Percentiles rank a stretch among this genome's conserved stretches.
Evolutionary conservation across 805 yeast genomes (phyloP).

Genomic region (Candida coquimbonensis): DNA sequence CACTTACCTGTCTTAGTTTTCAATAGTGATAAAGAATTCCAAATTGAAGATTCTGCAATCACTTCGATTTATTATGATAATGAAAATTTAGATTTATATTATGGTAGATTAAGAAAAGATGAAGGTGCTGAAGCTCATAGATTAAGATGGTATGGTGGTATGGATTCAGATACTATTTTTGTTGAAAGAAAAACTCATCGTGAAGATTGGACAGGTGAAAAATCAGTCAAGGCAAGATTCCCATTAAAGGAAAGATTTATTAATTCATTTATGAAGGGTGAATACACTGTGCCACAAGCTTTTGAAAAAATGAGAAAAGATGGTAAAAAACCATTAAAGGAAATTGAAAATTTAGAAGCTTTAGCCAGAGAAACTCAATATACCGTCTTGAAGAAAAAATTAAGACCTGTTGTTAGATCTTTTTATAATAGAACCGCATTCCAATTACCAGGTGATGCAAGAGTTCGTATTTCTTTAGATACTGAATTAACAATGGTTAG

Average conservation of each 20-base stretch:
- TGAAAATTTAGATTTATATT: conserved; percentile 79
- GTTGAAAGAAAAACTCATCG: conserved; percentile 97
- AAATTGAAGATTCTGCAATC: conserved; percentile 89
- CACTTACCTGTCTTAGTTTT: conserved; percentile 96
- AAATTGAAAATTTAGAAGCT: conserved; percentile 86
- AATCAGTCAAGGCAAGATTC: conserved; percentile 97
- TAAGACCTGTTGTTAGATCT: conserved; percentile 92
- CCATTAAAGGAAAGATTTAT: conserved; percentile 86
- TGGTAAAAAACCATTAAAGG: conserved; percentile 80
- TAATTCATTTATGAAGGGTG: conserved; percentile 77
- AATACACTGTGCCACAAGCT: conserved; percentile 79
- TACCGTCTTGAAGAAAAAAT: conserved; percentile 71
- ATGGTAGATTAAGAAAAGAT: conserved; percentile 89
- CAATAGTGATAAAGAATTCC: conserved; percentile 94
- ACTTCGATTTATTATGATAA: conserved; percentile 96
- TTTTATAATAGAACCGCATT: conserved; percentile 98
- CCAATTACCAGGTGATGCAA: conserved; percentile 98
- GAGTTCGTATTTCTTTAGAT: conserved; percentile 96
- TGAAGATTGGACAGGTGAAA: conserved; percentile 99
- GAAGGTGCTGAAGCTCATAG: conserved; percentile 99
- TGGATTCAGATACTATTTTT: conserved; percentile 85
- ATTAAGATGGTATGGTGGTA: conserved; percentile 98
- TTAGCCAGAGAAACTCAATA: conserved; percentile 92
- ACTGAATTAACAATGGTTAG: conserved; percentile 96
- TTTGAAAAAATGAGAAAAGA: conserved; percentile 91